Percentiles rank a stretch among this genome's conserved stretches.
Evolutionary conservation across 1,284 basidiomycete species (phyloP).

Genomic region (Waitea zeae): DNA sequence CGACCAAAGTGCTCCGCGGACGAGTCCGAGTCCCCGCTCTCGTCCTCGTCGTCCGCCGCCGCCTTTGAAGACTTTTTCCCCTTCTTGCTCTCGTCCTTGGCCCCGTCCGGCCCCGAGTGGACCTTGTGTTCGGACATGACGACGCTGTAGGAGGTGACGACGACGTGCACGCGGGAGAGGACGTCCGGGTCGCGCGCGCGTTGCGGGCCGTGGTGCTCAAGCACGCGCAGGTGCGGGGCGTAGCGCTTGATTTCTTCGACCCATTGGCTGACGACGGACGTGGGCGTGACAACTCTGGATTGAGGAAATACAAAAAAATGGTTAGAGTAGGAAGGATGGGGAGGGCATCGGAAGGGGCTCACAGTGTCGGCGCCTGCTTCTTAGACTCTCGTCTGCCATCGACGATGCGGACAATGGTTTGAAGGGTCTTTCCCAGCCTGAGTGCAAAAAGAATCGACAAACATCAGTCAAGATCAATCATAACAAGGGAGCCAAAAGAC

Average conservation of each 20-base stretch:
- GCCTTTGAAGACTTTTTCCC: slow-evolving; percentile 15
- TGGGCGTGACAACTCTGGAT: too few species aligned
- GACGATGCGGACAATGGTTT: slow-evolving; percentile 70
- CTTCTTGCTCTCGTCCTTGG: slow-evolving; percentile 25
- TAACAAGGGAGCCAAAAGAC: background rate
- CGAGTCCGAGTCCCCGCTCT: slow-evolving; percentile 19
- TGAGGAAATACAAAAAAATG: too few species aligned
- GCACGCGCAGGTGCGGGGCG: slow-evolving; percentile 49
- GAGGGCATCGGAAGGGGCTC: background rate
- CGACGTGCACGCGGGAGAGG: slow-evolving; percentile 53
- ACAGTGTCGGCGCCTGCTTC: slow-evolving; percentile 20
- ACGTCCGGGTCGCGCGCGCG: slow-evolving; percentile 54
- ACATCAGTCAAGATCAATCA: too few species aligned
- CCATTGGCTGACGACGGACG: slow-evolving; percentile 89
- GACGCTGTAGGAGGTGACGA: slow-evolving; percentile 74
- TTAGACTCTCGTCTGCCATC: slow-evolving; percentile 62
- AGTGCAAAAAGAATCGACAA: slow-evolving; percentile 1
- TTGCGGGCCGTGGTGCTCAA: slow-evolving; percentile 68
- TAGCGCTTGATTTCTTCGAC: slow-evolving; percentile 73
- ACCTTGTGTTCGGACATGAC: slow-evolving; percentile 57
- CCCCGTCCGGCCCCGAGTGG: slow-evolving; percentile 23
- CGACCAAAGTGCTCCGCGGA: slow-evolving; percentile 22
- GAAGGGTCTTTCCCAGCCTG: slow-evolving; percentile 86
- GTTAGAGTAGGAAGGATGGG: slow-evolving; percentile 52
- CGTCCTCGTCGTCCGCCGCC: slow-evolving; percentile 16